Base-by-base conservation (phyloP, 805 yeast genomes). In the Wickerhamiella siamensis region DNA sequence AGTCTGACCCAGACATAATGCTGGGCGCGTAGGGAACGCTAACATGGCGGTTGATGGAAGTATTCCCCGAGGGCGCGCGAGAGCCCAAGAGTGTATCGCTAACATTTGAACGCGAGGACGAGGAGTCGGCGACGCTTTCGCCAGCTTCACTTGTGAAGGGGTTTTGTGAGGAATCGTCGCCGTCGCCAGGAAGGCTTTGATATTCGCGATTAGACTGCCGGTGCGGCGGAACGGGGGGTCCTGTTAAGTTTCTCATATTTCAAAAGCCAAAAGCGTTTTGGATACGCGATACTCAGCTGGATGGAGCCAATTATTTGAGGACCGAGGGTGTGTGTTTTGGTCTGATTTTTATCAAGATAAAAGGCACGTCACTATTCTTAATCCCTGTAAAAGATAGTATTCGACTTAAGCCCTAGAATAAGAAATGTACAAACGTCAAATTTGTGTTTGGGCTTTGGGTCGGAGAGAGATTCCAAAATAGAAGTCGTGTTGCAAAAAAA, bases 1-100 rank as follows among this genome's bases (percentile, higher is more conserved):
- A 57, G 37, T 59, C 64, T 22, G 48, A 40, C 24, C 56, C 52
- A 18, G 43, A 33, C 35, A 48, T 39, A 3, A 50, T 29, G 33
- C 48, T 41, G 12, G 53, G 51, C 17, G 45, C 38, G 10, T 24
- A 24, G 29, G 31, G 38, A 14, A 15, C 21, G 32, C 31, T 18
- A 4, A 22, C 38, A 15, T 9, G 29, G 8, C 4, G n/a, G 24
- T 24, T 27, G 21, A 31, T 29, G 12, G 40, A 36, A 21, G 38
- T 27, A 22, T 39, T 32, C n/a, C 20, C 38, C 6, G 29, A 24
- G 9, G 36, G 31, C 5, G 17, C 26, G 19, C n/a, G 15, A 12
- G 43, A 38, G 24, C 29, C 26, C 21, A 35, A 15, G 21, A 36
- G 12, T 12, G 38, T 27, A 39, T 40, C 43, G 36, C 36, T 20